Conservation (phyloP, 495 filamentous ascomycete genomes). For the Neurospora sp. region DNA sequence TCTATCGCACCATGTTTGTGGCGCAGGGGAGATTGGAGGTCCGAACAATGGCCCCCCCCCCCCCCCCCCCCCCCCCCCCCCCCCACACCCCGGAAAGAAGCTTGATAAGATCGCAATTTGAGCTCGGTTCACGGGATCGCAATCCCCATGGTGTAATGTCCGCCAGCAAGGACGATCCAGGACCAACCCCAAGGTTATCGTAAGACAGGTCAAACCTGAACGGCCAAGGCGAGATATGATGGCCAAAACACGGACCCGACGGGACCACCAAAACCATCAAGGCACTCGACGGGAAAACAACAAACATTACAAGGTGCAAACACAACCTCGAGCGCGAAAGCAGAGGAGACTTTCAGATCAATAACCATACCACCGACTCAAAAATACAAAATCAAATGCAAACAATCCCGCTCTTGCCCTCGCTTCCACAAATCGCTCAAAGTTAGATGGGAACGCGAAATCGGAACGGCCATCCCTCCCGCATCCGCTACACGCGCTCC, state of each 20-base stretch:
- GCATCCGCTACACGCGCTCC: background rate
- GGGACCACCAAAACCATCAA: background rate
- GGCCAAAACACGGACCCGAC: background rate
- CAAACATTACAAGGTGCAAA: background rate
- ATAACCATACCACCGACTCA: background rate
- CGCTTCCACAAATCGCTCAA: background rate
- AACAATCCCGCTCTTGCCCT: background rate
- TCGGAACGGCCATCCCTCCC: background rate
- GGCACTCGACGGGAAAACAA: background rate
- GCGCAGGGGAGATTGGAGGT: background rate
- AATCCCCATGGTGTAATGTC: background rate
- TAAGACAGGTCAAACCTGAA: background rate
- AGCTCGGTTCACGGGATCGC: background rate
- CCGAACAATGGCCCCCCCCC: background rate
- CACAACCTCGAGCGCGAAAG: background rate
- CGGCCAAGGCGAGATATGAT: background rate
- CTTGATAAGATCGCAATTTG: background rate
- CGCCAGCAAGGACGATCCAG: background rate
- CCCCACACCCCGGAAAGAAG: too few species aligned
- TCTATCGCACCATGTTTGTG: background rate
- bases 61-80: too few species aligned
- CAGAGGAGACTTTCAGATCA: too few species aligned
- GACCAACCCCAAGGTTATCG: background rate
- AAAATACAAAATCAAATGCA: background rate
- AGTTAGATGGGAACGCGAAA: background rate